Conservation (phyloP, 257 asterid genomes). For the Jaltomata sinuosa region DNA sequence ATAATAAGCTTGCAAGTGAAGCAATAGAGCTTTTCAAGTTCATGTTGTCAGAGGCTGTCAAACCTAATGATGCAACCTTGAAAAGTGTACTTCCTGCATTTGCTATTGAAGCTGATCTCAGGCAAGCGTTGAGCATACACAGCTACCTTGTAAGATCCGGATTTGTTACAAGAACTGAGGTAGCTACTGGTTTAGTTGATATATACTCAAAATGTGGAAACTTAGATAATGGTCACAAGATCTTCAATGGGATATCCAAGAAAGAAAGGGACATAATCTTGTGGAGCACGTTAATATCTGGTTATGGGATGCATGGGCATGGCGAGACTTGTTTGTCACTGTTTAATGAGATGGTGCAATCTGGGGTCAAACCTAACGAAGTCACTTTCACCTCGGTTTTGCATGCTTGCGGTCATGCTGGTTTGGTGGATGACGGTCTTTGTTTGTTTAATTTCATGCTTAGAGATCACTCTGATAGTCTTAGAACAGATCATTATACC, state of each 20-base stretch:
- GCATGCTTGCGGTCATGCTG: constrained; percentile 87
- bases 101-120: constrained; percentile 60
- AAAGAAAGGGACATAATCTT: constrained; percentile 58
- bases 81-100: constrained; percentile 87
- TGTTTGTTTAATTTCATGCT: constrained; percentile 50
- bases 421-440: constrained; percentile 77
- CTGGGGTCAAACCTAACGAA: constrained; percentile 69
- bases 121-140: constrained; percentile 60
- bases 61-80: constrained; percentile 70
- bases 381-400: constrained; percentile 72
- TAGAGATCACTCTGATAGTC: constrained; percentile 28
- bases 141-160: constrained; percentile 65
- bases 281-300: constrained; percentile 79
- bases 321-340: constrained; percentile 58
- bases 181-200: constrained; percentile 68
- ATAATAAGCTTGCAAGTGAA: constrained; percentile 42
- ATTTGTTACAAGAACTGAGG: constrained; percentile 45
- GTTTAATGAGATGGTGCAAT: constrained; percentile 65
- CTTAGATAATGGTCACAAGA: constrained; percentile 42
- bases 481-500: constrained; percentile 58
- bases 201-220: constrained; percentile 73
- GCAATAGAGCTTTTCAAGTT: constrained; percentile 64
- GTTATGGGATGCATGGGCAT: constrained; percentile 72
- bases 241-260: constrained; percentile 36
- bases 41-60: constrained; percentile 50